Evolutionary conservation across 139 green algal species (phyloP), one percentile per base, ranked within the genome.

Genomic region (Volvox africanus): DNA sequence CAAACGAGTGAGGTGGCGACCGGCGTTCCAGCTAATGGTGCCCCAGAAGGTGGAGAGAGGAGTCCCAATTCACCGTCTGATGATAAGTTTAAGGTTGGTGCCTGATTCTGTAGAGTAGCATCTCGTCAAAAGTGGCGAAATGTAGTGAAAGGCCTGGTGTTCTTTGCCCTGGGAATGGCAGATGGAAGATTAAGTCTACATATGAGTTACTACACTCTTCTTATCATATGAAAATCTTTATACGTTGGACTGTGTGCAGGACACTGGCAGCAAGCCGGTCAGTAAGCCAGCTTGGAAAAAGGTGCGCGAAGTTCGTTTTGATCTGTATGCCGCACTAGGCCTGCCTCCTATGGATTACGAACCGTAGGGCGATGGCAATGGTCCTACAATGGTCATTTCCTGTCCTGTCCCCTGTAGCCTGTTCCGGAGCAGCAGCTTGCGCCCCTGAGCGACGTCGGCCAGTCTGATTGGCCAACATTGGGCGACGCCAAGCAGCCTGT

Each of bases 261-360:
- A 86, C n/a, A 24, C 21, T 30, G 26, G 26, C 12, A 88, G 18
- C 69, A 92, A 93, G 87, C 93, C 95, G 22, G 61, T 82, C 20
- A 98, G 97, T 32, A 98, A 98, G 87, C 94, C 94, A 28, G 96
- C 96, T 0, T 98, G 96, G 96, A 95, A 95, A 21, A 96, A 97
- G 94, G 94, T 96, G 61, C 69, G 94, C 33, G 1, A 33, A 55
- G 44, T 9, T 55, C 44, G 32, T 82, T 3, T 12, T 82, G 76
- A 30, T 68, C 33, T 79, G 71, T 30, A 73, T 55, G 67, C n/a
- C n/a, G n/a, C 24, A 75, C 22, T 80, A 35, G 73, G 37, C 37
- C 28, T 80, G 24, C 28, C 19, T 13, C 73, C 9, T 75, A 32
- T 26, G 67, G 67, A 32, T 14, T 75, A 55, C 44, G 44, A 55